Percentiles rank a stretch among this genome's conserved stretches.
phyloP scores from a whole-genome alignment of 768 basidiomycete genomes.

The Tephrocybe sp. region DNA sequence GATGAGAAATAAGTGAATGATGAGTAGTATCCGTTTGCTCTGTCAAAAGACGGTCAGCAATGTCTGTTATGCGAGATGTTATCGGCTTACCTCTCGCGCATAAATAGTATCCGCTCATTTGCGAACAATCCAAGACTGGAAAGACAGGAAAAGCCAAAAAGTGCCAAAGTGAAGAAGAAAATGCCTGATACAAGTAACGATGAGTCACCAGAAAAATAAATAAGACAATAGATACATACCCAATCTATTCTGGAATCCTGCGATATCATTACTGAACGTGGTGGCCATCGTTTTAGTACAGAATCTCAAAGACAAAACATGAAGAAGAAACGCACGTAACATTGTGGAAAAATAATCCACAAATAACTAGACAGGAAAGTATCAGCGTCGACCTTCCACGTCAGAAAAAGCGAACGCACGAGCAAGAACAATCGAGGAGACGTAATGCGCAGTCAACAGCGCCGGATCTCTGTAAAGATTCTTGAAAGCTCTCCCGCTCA shows the following conservation, averaged over 20 bases:
- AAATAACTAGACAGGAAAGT: conserved; percentile 56
- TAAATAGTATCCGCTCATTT: conserved; percentile 93
- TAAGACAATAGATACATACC: conserved; percentile 35
- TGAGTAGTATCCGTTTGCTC: conserved; percentile 97
- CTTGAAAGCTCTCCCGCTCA: conserved; percentile 97
- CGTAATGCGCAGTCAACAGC: conserved; percentile 86
- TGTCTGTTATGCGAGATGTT: neutral
- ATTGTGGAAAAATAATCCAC: conserved; percentile 90
- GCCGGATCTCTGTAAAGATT: conserved; percentile 96
- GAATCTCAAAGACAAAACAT: neutral
- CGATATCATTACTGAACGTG: conserved; percentile 73
- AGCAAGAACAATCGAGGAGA: conserved; percentile 79
- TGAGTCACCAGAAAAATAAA: neutral
- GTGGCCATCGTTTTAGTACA: neutral
- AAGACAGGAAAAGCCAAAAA: conserved; percentile 96
- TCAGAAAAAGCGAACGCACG: conserved; percentile 46
- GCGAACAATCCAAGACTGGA: conserved; percentile 94
- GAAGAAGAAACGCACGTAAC: conserved; percentile 53
- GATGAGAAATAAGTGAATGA: conserved; percentile 96
- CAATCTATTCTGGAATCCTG: conserved; percentile 94
- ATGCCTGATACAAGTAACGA: conserved; percentile 48
- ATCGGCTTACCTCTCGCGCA: conserved; percentile 83
- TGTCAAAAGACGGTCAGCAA: conserved; percentile 25
- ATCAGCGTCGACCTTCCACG: conserved; percentile 1
- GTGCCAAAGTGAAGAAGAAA: conserved; percentile 95